Conservation (phyloP, 179 eudicot species). For the Vitellaria paradoxa region DNA sequence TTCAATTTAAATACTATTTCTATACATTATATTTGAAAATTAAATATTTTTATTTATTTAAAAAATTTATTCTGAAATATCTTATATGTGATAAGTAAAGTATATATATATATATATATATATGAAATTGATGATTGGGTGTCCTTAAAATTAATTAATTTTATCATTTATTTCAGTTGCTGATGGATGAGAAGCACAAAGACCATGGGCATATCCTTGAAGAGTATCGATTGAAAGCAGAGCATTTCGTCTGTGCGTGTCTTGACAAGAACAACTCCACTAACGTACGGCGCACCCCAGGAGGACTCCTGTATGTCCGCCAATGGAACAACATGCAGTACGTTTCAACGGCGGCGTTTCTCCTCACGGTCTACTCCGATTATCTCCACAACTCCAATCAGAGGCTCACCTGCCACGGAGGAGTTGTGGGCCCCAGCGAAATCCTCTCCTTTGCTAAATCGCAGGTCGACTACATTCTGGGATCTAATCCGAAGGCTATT, state of each 20-base stretch:
- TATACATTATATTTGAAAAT: too few species aligned
- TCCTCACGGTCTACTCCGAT: conserved; percentile 63
- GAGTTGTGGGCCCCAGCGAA: conserved; percentile 31
- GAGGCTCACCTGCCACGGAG: conserved; percentile 34
- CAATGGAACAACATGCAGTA: conserved; percentile 93
- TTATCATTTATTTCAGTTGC: conserved; percentile 33
- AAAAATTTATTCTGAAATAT: too few species aligned
- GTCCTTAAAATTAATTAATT: too few species aligned
- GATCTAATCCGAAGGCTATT: conserved; percentile 57
- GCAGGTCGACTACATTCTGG: conserved; percentile 73
- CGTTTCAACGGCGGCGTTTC: conserved; percentile 60
- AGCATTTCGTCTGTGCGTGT: conserved; percentile 56
- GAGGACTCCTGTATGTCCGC: conserved; percentile 52
- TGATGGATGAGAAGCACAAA: conserved; percentile 29
- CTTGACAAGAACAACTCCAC: conserved; percentile 43
- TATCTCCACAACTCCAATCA: conserved; percentile 41
- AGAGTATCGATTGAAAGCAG: conserved; percentile 53
- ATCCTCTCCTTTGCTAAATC: conserved; percentile 41
- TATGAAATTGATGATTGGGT: too few species aligned
- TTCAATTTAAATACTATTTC: too few species aligned
- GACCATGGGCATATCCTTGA: conserved; percentile 22
- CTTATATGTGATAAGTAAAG: too few species aligned
- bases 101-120: too few species aligned
- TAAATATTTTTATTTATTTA: too few species aligned
- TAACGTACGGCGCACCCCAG: conserved; percentile 50